These are phyloP conservation scores for Blumeria graminis DNA, from an alignment of 2,329 filamentous ascomycete genomes.

Conservation along the genomic window DNA sequence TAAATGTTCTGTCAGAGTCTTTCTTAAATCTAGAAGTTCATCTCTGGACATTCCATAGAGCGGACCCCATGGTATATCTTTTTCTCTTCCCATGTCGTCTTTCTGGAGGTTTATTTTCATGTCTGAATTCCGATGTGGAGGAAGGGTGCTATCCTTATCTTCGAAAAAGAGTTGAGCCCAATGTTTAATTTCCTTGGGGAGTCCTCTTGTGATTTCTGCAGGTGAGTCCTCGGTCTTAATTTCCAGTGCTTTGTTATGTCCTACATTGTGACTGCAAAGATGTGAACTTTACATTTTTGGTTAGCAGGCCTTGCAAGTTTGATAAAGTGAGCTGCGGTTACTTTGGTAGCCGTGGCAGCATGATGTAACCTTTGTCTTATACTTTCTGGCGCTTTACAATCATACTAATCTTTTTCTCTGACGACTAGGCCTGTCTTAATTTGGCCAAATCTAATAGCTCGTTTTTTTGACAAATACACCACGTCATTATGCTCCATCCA, in stretches of 20 bases:
- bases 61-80: neutral
- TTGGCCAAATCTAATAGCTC: neutral
- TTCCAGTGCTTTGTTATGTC: neutral
- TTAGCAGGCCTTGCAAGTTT: neutral
- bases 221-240: neutral
- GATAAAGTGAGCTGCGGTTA: no score
- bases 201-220: neutral
- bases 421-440: neutral
- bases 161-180: neutral
- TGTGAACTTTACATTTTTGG: neutral
- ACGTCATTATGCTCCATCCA: neutral
- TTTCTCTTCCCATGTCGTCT: neutral
- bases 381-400: neutral
- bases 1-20: neutral
- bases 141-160: neutral
- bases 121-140: neutral
- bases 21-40: neutral
- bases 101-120: neutral
- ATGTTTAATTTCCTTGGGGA: neutral
- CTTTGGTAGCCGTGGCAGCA: neutral
- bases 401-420: neutral
- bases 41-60: neutral
- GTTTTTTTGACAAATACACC: neutral
- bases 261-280: neutral
- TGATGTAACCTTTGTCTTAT: neutral